A percentile compares a stretch with the other conserved stretches of the same genome.
These are phyloP conservation scores for Alternaria sp. DNA, from an alignment of 2,329 filamentous ascomycete genomes.

Conservation along the genomic window DNA sequence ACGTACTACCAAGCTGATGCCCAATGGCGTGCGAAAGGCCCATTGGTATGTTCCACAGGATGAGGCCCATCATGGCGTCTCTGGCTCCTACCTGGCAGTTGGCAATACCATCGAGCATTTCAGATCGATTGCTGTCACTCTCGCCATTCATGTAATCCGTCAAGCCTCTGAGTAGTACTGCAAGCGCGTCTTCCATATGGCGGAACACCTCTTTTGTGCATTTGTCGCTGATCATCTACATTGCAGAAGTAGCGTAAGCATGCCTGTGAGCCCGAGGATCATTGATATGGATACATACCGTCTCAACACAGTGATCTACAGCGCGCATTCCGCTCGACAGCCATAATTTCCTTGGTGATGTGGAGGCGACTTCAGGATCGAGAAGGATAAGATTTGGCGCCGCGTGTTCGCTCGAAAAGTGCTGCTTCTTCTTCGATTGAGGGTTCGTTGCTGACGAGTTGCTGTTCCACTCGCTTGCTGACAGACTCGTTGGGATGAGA, in stretches of 20 bases:
- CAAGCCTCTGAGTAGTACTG: conserved; percentile 26
- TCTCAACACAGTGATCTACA: conserved; percentile 43
- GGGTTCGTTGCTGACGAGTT: conserved; percentile 31
- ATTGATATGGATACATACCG: conserved; percentile 1
- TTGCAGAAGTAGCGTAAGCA: not conserved
- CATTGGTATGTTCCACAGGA: conserved; percentile 27
- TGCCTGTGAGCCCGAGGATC: not conserved
- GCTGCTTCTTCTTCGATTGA: conserved; percentile 34
- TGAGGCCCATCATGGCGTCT: conserved; percentile 32
- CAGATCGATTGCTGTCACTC: conserved; percentile 13
- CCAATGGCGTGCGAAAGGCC: conserved; percentile 35
- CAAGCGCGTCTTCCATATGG: conserved; percentile 34
- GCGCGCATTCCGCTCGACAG: conserved; percentile 39
- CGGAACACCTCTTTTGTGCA: conserved; percentile 23
- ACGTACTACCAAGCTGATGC: conserved; percentile 31
- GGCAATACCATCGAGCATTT: conserved; percentile 27
- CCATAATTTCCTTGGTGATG: conserved; percentile 35
- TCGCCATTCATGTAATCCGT: conserved; percentile 30
- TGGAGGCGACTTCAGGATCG: conserved; percentile 35
- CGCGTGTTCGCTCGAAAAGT: conserved; percentile 29
- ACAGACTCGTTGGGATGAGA: conserved; percentile 34
- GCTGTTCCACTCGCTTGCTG: conserved; percentile 38
- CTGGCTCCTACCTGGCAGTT: conserved; percentile 32
- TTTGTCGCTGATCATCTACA: conserved; percentile 23
- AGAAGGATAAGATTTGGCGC: conserved; percentile 32